Evolutionary conservation across 139 green algal species (phyloP).

Genomic region (Diplosphaera chodatii): DNA sequence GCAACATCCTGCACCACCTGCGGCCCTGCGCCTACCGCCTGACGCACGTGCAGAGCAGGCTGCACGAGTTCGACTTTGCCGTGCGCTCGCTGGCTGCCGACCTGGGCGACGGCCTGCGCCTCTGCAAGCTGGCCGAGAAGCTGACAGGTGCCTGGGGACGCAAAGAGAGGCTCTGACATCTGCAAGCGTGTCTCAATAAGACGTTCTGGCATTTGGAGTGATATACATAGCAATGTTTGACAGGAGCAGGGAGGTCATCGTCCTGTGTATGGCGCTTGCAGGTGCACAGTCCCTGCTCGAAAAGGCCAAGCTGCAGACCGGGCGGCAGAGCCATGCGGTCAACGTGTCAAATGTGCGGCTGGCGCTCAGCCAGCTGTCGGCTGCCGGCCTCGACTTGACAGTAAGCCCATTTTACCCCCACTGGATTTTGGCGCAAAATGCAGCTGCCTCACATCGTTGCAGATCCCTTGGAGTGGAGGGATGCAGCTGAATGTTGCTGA

Average conservation of each 20-base stretch:
- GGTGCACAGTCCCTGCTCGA: not conserved
- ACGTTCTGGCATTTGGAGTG: not conserved
- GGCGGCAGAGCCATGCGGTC: constrained; percentile 13
- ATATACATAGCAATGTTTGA: no score
- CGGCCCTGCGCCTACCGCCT: constrained; percentile 57
- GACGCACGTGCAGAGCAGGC: constrained; percentile 51
- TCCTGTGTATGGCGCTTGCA: not conserved
- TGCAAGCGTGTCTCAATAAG: not conserved
- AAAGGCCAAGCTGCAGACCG: not conserved
- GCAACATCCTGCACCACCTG: constrained; percentile 65
- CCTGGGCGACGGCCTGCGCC: constrained; percentile 61
- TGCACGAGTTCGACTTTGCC: constrained; percentile 57
- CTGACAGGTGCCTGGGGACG: constrained; percentile 49
- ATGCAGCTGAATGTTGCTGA: no score
- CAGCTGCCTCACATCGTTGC: constrained; percentile 1
- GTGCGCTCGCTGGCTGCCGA: constrained; percentile 57
- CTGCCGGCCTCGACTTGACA: constrained; percentile 11
- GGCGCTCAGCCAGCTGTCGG: constrained; percentile 25
- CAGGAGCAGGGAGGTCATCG: no score
- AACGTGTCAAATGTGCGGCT: constrained; percentile 50
- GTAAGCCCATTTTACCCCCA: not conserved
- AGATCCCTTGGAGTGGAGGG: no score
- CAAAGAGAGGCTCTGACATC: not conserved
- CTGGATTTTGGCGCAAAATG: no score
- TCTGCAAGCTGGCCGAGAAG: constrained; percentile 59